phyloP scores from a whole-genome alignment of 768 basidiomycete genomes.

The Leccinum longicurvipes region DNA sequence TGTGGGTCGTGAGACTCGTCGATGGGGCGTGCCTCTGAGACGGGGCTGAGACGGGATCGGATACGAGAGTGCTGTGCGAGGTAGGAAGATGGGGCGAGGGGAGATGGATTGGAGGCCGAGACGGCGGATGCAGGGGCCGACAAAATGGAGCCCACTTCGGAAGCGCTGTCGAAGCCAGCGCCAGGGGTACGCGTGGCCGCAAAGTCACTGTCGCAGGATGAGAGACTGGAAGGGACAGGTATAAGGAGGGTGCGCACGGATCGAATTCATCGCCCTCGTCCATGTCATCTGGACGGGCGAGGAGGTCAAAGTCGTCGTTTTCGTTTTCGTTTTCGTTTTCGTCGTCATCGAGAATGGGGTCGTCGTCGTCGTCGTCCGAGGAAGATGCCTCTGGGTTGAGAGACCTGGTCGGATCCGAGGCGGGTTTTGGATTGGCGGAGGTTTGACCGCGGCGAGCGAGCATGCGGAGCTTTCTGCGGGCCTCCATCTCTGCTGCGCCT shows the following conservation, averaged over 20 bases:
- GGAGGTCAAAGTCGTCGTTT: slow-evolving; percentile 48
- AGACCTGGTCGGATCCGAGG: slow-evolving; percentile 31
- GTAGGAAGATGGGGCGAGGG: slow-evolving; percentile 46
- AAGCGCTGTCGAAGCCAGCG: slow-evolving; percentile 56
- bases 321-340: slow-evolving; percentile 55
- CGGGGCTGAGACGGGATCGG: slow-evolving; percentile 58
- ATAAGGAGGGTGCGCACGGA: slow-evolving; percentile 49
- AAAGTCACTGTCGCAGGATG: slow-evolving; percentile 52
- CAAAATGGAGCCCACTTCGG: slow-evolving; percentile 58
- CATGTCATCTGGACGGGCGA: slow-evolving; percentile 46
- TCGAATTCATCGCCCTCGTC: slow-evolving; percentile 77
- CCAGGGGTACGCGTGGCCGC: slow-evolving; percentile 53
- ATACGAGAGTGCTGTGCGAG: slow-evolving; percentile 33
- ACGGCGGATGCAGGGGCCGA: slow-evolving; percentile 48
- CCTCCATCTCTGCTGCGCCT: slow-evolving; percentile 85
- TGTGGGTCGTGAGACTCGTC: slow-evolving; percentile 28
- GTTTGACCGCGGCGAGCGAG: slow-evolving; percentile 51
- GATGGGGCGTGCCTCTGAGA: slow-evolving; percentile 49
- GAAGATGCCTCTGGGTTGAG: slow-evolving; percentile 49
- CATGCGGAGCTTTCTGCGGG: slow-evolving; percentile 61
- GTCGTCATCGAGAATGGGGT: too few relatives aligned
- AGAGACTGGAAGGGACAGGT: neutral
- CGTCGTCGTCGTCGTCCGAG: slow-evolving; percentile 53
- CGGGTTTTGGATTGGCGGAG: slow-evolving; percentile 23
- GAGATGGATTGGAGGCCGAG: slow-evolving; percentile 57